phyloP scores from a whole-genome alignment of 1,139 yeast species.

The Suhomyces chickasaworum region DNA sequence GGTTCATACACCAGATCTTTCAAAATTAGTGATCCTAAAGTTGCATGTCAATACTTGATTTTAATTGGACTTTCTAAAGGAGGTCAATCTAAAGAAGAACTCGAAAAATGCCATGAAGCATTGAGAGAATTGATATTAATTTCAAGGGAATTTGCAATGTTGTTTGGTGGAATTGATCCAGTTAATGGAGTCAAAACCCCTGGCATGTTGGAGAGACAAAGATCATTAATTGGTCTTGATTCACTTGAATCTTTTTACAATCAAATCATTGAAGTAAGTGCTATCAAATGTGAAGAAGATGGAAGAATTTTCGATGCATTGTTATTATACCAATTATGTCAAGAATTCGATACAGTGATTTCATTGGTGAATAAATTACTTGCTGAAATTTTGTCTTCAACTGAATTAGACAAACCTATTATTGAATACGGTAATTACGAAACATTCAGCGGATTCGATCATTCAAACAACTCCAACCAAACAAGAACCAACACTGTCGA shows the following conservation, averaged over 20 bases:
- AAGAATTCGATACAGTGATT: slow-evolving; percentile 86
- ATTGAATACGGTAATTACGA: slow-evolving; percentile 40
- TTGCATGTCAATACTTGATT: slow-evolving; percentile 85
- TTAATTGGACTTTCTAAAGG: slow-evolving; percentile 61
- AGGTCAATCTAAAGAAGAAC: slow-evolving; percentile 44
- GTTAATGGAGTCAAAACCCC: slow-evolving; percentile 74
- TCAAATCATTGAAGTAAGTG: slow-evolving; percentile 81
- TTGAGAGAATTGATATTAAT: slow-evolving; percentile 81
- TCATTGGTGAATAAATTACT: slow-evolving; percentile 71
- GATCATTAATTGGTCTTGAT: slow-evolving; percentile 62
- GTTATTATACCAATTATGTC: slow-evolving; percentile 81
- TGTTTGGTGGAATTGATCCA: slow-evolving; percentile 75
- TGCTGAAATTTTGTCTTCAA: slow-evolving; percentile 75
- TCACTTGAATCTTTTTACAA: slow-evolving; percentile 50
- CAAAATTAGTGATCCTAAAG: slow-evolving; percentile 82
- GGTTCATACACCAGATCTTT: slow-evolving; percentile 80
- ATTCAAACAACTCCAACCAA: slow-evolving; percentile 4
- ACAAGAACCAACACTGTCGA: slow-evolving; percentile 34
- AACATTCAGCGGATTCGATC: slow-evolving; percentile 22
- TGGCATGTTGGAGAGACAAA: slow-evolving; percentile 82
- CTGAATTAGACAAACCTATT: slow-evolving; percentile 71
- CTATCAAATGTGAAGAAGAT: slow-evolving; percentile 86
- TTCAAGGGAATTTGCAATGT: slow-evolving; percentile 78
- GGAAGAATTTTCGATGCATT: slow-evolving; percentile 89
- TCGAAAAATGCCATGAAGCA: slow-evolving; percentile 72